Evolutionary conservation across 1,284 basidiomycete genomes (phyloP).

Genomic region (Ganoderma lucidum): DNA sequence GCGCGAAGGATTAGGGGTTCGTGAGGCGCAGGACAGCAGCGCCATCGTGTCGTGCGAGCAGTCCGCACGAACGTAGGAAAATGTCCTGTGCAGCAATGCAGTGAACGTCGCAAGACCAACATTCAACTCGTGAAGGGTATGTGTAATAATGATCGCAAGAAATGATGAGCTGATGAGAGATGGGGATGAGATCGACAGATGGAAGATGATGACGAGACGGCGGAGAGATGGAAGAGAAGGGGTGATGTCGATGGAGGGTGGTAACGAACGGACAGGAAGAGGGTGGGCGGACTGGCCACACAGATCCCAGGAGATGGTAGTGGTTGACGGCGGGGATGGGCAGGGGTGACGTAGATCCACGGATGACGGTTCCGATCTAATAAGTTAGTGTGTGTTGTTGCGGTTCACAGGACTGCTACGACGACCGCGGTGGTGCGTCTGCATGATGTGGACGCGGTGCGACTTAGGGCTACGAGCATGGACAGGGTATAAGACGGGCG

Average conservation of each 20-base stretch:
- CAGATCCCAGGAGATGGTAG: conserved; percentile 34
- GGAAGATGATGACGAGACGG: conserved; percentile 11
- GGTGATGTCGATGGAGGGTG: conserved; percentile 8
- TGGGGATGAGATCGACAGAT: conserved; percentile 6
- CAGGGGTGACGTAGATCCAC: background rate
- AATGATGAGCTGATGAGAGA: conserved; percentile 11
- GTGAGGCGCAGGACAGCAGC: background rate
- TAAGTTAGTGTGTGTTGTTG: conserved; percentile 32
- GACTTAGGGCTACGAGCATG: conserved; percentile 23
- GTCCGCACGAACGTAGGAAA: conserved; percentile 9
- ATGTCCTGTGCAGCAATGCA: conserved; percentile 7
- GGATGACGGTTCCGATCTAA: conserved; percentile 5
- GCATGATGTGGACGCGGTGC: conserved; percentile 28
- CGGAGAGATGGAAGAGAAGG: conserved; percentile 6
- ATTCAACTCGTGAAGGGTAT: conserved; percentile 25
- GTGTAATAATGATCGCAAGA: conserved; percentile 5
- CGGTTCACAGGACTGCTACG: conserved; percentile 34
- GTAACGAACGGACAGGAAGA: conserved; percentile 51
- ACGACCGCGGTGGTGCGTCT: conserved; percentile 27
- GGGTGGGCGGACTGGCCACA: conserved; percentile 29
- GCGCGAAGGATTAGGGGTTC: conserved; percentile 22
- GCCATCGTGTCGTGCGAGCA: conserved; percentile 3
- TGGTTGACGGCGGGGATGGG: conserved; percentile 9
- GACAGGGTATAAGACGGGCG: conserved; percentile 24
- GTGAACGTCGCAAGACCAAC: conserved; percentile 13